Evolutionary conservation across 2,329 filamentous ascomycete species (phyloP).

Genomic region (Berkeleyomyces rouxiae): DNA sequence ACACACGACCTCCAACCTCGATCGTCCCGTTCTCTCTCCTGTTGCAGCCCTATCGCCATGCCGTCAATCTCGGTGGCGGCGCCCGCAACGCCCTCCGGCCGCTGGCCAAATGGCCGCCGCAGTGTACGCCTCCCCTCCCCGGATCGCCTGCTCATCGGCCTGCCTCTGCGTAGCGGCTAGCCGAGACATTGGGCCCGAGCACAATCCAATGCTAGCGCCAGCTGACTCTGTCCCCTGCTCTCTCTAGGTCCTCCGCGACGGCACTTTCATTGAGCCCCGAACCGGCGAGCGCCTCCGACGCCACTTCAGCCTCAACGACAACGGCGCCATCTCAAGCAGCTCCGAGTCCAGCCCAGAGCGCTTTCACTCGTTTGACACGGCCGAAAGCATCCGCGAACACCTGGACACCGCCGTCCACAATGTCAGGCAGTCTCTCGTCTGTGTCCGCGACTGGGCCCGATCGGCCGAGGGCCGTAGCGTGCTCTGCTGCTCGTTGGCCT

Average conservation of each 20-base stretch:
- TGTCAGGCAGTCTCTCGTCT: constrained; percentile 23
- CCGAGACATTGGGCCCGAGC: no score
- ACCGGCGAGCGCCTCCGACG: constrained; percentile 75
- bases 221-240: not conserved
- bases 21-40: no score
- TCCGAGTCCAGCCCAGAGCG: constrained; percentile 19
- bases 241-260: constrained; percentile 56
- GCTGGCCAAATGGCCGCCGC: constrained; percentile 3
- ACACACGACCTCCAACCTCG: no score
- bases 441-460: constrained; percentile 41
- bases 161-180: no score
- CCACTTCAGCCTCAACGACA: constrained; percentile 50
- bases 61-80: constrained; percentile 2
- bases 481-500: constrained; percentile 81
- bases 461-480: constrained; percentile 65
- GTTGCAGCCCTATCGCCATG: not conserved
- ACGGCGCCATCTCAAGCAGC: constrained; percentile 18
- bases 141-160: no score
- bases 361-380: constrained; percentile 22
- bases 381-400: constrained; percentile 23
- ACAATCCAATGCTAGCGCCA: not conserved
- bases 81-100: not conserved
- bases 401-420: constrained; percentile 22
- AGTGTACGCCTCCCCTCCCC: not conserved
- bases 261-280: constrained; percentile 70